Evolutionary conservation across 257 asterid genomes (phyloP).

Genomic region (Lycium ferocissimum): DNA sequence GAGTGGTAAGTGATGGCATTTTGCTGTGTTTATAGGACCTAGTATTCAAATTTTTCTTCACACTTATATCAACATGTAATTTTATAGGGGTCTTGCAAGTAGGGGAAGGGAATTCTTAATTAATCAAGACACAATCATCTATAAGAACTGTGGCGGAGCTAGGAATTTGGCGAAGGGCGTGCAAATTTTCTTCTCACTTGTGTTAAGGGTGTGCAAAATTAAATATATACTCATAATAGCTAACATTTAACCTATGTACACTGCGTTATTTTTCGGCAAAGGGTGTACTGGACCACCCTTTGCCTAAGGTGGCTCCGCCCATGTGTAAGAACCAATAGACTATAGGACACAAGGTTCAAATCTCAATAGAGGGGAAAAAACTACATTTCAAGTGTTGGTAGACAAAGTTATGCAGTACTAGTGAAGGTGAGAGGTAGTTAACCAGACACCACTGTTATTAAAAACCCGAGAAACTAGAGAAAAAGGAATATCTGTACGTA

Average conservation of each 20-base stretch:
- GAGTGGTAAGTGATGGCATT: neutral
- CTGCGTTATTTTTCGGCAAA: too few species aligned
- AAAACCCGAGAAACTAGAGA: neutral
- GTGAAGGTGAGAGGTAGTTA: too few species aligned
- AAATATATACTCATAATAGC: too few species aligned
- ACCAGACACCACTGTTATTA: neutral
- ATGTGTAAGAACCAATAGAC: neutral
- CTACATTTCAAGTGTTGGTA: neutral
- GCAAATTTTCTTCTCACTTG: too few species aligned
- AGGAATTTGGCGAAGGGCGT: too few species aligned
- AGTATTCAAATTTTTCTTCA: too few species aligned
- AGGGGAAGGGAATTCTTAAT: neutral
- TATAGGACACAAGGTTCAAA: neutral
- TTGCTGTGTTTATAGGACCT: neutral
- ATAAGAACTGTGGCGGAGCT: neutral
- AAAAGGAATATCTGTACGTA: neutral
- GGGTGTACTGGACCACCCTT: too few species aligned
- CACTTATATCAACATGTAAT: neutral
- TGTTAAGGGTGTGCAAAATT: too few species aligned
- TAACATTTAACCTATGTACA: too few species aligned
- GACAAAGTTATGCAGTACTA: neutral
- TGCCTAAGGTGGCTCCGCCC: too few species aligned
- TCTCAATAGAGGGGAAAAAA: neutral
- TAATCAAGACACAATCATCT: neutral
- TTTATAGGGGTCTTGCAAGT: neutral